Conservation (phyloP, 768 basidiomycete genomes). For the Nidularia pulvinata region DNA sequence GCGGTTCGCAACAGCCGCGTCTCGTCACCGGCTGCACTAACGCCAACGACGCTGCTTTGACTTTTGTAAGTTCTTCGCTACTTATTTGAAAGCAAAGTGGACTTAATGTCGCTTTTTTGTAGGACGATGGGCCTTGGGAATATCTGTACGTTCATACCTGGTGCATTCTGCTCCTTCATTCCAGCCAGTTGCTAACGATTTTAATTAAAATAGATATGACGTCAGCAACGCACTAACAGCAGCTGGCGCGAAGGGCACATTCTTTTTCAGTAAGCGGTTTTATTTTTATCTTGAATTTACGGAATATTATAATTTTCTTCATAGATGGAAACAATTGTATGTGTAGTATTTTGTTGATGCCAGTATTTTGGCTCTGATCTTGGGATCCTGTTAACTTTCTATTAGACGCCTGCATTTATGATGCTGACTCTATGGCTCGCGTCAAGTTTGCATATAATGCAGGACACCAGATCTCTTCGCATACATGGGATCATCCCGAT, state of each 20-base stretch:
- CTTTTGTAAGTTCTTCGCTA: slow-evolving; percentile 26
- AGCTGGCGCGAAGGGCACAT: slow-evolving; percentile 38
- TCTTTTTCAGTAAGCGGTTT: slow-evolving; percentile 35
- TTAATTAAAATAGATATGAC: slow-evolving; percentile 6
- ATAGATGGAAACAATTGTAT: slow-evolving; percentile 33
- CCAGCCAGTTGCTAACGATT: too few relatives aligned
- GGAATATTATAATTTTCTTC: background rate
- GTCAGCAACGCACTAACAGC: slow-evolving; percentile 25
- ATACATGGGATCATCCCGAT: slow-evolving; percentile 44
- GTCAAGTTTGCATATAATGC: slow-evolving; percentile 32
- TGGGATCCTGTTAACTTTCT: slow-evolving; percentile 8
- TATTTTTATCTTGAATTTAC: background rate
- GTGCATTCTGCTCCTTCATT: too few relatives aligned
- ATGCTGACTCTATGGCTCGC: background rate
- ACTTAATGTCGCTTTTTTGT: background rate
- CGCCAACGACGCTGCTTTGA: slow-evolving; percentile 35
- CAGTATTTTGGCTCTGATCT: slow-evolving; percentile 29
- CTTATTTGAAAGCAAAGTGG: background rate
- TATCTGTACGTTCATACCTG: too few relatives aligned
- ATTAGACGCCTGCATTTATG: background rate
- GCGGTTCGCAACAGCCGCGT: slow-evolving; percentile 12
- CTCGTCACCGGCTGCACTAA: slow-evolving; percentile 30
- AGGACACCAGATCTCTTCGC: slow-evolving; percentile 44
- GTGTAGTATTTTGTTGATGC: slow-evolving; percentile 12
- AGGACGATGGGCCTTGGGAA: slow-evolving; percentile 13